Evolutionary conservation across 257 asterid genomes (phyloP).

Genomic region (Asclepias syriaca): DNA sequence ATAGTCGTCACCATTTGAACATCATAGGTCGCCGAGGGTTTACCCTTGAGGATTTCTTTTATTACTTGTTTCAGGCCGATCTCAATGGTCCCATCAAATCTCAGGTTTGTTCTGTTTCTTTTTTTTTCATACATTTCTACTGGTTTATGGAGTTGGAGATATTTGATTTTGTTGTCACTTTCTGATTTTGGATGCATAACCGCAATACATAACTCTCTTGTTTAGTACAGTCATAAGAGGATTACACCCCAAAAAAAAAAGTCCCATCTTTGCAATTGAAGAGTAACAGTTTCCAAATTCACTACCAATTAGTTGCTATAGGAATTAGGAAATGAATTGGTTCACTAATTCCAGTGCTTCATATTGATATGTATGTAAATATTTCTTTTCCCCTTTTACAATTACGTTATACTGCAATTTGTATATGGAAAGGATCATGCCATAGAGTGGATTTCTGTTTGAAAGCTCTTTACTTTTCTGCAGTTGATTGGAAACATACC

Average conservation of each 20-base stretch:
- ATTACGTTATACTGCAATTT: not conserved
- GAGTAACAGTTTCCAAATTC: not conserved
- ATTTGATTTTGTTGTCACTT: not conserved
- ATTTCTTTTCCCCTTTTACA: no score
- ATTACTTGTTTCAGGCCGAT: slow-evolving; percentile 70
- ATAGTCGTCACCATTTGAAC: slow-evolving; percentile 46
- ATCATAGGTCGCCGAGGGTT: slow-evolving; percentile 31
- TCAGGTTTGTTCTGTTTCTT: slow-evolving; percentile 31
- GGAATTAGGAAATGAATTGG: not conserved
- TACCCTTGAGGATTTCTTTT: slow-evolving; percentile 69
- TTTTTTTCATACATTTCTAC: not conserved
- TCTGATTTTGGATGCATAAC: not conserved
- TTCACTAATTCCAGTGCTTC: not conserved
- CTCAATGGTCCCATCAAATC: slow-evolving; percentile 74
- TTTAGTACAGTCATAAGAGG: not conserved
- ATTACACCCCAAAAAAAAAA: not conserved
- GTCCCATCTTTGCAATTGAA: not conserved
- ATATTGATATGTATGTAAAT: not conserved
- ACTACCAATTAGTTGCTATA: not conserved
- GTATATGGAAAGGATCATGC: not conserved
- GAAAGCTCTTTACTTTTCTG: no score
- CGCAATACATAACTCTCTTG: not conserved
- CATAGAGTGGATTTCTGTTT: not conserved
- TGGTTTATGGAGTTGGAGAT: not conserved
- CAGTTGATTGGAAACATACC: no score